Evolutionary conservation across 176 grass and related monocot genomes (phyloP).

Genomic region (Carex pumila): DNA sequence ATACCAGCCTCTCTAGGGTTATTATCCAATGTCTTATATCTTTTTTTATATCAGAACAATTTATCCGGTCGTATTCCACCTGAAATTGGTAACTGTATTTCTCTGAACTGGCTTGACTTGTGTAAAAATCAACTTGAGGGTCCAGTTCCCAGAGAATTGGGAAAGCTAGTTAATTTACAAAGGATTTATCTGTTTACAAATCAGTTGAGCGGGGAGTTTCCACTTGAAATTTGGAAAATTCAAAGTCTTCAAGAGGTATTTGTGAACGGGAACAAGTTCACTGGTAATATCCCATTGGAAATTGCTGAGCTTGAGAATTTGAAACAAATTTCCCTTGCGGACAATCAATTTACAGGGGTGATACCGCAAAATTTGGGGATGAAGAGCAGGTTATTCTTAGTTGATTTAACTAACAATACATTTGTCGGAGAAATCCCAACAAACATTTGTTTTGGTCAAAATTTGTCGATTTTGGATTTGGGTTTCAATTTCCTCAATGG

Average conservation of each 20-base stretch:
- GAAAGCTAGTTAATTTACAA: constrained; percentile 31
- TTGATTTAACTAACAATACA: constrained; percentile 54
- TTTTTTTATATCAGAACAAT: constrained; percentile 58
- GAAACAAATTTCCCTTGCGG: constrained; percentile 33
- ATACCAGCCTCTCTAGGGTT: constrained; percentile 49
- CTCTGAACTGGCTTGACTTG: constrained; percentile 30
- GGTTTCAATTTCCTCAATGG: constrained; percentile 56
- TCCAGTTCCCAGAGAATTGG: constrained; percentile 39
- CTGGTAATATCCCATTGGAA: constrained; percentile 36
- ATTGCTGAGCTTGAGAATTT: constrained; percentile 40
- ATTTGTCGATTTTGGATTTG: constrained; percentile 39
- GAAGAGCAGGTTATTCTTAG: constrained; percentile 31
- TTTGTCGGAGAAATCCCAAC: constrained; percentile 61
- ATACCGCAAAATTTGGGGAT: constrained; percentile 45
- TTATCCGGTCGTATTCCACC: constrained; percentile 65
- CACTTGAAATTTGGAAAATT: constrained; percentile 53
- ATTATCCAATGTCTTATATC: constrained; percentile 39
- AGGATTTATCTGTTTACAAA: constrained; percentile 37
- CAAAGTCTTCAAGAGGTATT: constrained; percentile 35
- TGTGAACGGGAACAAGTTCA: constrained; percentile 21
- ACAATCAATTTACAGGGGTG: constrained; percentile 50
- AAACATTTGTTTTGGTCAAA: constrained; percentile 56
- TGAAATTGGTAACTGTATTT: not conserved
- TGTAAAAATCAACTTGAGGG: constrained; percentile 47
- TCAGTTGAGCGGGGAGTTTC: constrained; percentile 39